Conservation (phyloP, 306 rosid species). For the Begonia fuchsioides region DNA sequence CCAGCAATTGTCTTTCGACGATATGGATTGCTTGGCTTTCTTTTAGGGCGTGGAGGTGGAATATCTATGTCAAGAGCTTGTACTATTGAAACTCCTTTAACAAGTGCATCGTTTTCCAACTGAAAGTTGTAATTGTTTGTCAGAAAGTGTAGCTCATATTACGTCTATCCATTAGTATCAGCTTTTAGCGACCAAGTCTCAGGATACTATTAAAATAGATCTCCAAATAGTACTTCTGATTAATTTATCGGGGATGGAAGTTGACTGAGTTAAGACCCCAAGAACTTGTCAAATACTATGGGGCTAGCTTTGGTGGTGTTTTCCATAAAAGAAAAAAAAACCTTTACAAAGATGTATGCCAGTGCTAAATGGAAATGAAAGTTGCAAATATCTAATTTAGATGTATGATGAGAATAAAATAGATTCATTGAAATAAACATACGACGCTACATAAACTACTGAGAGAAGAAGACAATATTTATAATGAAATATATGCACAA, state of each 20-base stretch:
- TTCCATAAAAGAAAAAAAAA: not conserved
- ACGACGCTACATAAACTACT: constrained; percentile 9
- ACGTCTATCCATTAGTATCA: not conserved
- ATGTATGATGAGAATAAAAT: too few relatives aligned
- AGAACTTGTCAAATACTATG: not conserved
- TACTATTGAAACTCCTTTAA: constrained; percentile 68
- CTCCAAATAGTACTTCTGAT: not conserved
- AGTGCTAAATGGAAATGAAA: not conserved
- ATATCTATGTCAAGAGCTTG: constrained; percentile 71
- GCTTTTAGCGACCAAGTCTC: not conserved
- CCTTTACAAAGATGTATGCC: not conserved
- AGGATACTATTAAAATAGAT: not conserved
- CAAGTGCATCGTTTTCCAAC: constrained; percentile 92
- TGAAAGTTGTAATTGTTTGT: constrained; percentile 21
- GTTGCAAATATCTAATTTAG: not conserved
- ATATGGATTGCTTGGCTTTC: constrained; percentile 90
- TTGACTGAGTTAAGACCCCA: not conserved
- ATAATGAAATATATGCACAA: constrained; percentile 9
- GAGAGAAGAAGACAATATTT: constrained; percentile 5
- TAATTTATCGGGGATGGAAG: not conserved
- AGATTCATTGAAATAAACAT: too few relatives aligned
- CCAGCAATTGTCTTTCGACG: constrained; percentile 60
- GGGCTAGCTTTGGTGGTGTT: not conserved
- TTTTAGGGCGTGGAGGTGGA: constrained; percentile 98
- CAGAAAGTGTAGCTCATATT: constrained; percentile 3